A percentile compares a stretch with the other conserved stretches of the same genome.
These are phyloP conservation scores for Geotrichum klebahnii DNA, from an alignment of 1,139 yeast genomes.

Conservation along the genomic window DNA sequence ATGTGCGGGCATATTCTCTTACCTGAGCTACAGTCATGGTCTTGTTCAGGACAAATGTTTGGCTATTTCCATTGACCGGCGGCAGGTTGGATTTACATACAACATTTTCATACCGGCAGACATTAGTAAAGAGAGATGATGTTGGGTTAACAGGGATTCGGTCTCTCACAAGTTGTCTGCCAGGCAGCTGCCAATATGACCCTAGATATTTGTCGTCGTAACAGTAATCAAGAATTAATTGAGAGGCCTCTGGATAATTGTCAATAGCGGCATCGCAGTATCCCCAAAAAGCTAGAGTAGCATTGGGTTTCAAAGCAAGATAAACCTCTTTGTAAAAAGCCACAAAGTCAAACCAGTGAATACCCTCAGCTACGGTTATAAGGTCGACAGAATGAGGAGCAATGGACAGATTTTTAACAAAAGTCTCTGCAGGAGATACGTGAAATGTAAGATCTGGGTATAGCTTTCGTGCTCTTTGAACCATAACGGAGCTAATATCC, in stretches of 20 bases:
- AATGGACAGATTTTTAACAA: constrained; percentile 30
- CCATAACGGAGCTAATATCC: constrained; percentile 65
- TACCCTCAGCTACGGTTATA: constrained; percentile 71
- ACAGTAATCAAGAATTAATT: constrained; percentile 42
- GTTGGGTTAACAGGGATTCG: constrained; percentile 45
- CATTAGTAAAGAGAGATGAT: constrained; percentile 41
- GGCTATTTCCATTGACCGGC: neutral
- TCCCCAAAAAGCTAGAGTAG: constrained; percentile 75
- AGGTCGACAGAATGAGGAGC: constrained; percentile 47
- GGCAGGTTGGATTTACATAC: constrained; percentile 32
- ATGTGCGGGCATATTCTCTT: constrained; percentile 37
- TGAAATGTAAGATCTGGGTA: constrained; percentile 14
- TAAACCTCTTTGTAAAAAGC: constrained; percentile 50
- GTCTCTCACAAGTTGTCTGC: constrained; percentile 49
- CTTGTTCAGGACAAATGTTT: constrained; percentile 8
- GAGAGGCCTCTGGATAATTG: constrained; percentile 44
- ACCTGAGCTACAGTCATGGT: constrained; percentile 42
- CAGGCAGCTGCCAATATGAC: constrained; percentile 72
- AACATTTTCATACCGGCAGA: constrained; percentile 35
- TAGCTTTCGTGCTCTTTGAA: constrained; percentile 44
- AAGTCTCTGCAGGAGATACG: constrained; percentile 30
- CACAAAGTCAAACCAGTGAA: constrained; percentile 69
- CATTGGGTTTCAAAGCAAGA: constrained; percentile 52
- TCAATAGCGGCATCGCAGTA: constrained; percentile 60
- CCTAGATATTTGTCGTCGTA: constrained; percentile 54